Evolutionary conservation across 1,284 basidiomycete species (phyloP), one percentile per base, ranked within the genome.

Genomic region (Ceraceosorus guamensis): DNA sequence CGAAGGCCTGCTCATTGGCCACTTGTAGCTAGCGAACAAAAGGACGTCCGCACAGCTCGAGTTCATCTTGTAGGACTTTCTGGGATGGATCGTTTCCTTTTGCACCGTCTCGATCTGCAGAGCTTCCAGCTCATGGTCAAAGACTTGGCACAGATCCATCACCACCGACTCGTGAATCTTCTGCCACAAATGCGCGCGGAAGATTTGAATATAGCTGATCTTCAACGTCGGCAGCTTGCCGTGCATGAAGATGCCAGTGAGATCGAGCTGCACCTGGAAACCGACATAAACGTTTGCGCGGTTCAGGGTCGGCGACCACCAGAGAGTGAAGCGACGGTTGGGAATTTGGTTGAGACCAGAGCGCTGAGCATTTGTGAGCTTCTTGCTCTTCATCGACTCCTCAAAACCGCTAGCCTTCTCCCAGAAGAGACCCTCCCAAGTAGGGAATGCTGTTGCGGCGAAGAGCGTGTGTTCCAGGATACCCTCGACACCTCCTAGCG

Each of bases 61-160:
- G 79, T 97, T 98, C 91, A 98, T 96, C 83, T 97, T 96, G 84
- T 99, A 99, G 82, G 90, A 95, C 82, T 97, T 98, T 79, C 93
- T 88, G 71, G 95, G 93, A 78, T 79, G 93, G 65, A 98, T 97
- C 0, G 93, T 97, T 79, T 98, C 93, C 80, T 99, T 99, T 78
- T 98, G 95, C 1, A 98, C 95, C 0, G 92, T 97, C 81, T 98
- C 95, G 73, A 99, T 98, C 71, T 96, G 91, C 5, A 99, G 80
- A 0, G 95, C 92, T 77, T 99, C 95, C 41, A 99, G 83, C 73
- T 98, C 93, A 78, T 97, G 93, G 79, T 99, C 95, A 70, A 98
- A 95, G 16, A 98, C 93, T 83, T 98, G 93, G 55, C 80, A 76
- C 69, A 96, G 78, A 81, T 97, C 93, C 92, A 96, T 96, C 66